A percentile compares a stretch with the other conserved stretches of the same genome.
Evolutionary conservation across 2,329 filamentous ascomycete species (phyloP).

Genomic region (Diaporthe sp.): DNA sequence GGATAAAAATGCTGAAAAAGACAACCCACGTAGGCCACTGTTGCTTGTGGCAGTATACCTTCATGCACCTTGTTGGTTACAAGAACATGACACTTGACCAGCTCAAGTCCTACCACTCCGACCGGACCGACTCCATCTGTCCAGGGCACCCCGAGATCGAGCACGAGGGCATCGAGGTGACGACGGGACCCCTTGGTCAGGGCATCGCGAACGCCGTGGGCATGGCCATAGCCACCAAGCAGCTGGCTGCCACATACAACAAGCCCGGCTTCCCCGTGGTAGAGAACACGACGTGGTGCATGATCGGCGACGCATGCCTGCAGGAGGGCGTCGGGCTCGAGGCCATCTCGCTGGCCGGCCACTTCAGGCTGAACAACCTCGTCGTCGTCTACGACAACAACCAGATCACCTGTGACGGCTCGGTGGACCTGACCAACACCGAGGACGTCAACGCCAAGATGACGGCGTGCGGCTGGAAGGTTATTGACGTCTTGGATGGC

Average conservation of each 20-base stretch:
- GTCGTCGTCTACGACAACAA: constrained; percentile 69
- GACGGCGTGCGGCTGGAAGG: constrained; percentile 65
- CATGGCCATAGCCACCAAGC: constrained; percentile 67
- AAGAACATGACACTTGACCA: constrained; percentile 65
- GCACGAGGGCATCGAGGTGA: constrained; percentile 67
- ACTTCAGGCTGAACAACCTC: constrained; percentile 65
- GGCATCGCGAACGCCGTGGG: constrained; percentile 70
- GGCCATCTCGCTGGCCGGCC: constrained; percentile 66
- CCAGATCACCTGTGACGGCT: constrained; percentile 68
- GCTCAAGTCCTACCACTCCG: constrained; percentile 64
- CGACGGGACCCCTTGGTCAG: constrained; percentile 69
- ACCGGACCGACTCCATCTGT: constrained; percentile 57
- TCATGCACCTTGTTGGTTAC: constrained; percentile 65
- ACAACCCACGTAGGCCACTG: constrained; percentile 54
- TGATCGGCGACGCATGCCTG: constrained; percentile 68
- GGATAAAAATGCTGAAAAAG: neutral
- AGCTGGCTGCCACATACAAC: constrained; percentile 65
- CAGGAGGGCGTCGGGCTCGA: constrained; percentile 69
- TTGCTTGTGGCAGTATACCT: constrained; percentile 64
- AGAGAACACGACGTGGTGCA: constrained; percentile 65
- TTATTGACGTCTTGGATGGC: constrained; percentile 65
- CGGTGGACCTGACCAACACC: constrained; percentile 64
- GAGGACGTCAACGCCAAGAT: constrained; percentile 70
- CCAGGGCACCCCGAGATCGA: constrained; percentile 70
- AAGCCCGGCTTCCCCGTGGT: constrained; percentile 61